phyloP scores from a whole-genome alignment of 805 yeast genomes.

The Cyberlindnera maritima region DNA sequence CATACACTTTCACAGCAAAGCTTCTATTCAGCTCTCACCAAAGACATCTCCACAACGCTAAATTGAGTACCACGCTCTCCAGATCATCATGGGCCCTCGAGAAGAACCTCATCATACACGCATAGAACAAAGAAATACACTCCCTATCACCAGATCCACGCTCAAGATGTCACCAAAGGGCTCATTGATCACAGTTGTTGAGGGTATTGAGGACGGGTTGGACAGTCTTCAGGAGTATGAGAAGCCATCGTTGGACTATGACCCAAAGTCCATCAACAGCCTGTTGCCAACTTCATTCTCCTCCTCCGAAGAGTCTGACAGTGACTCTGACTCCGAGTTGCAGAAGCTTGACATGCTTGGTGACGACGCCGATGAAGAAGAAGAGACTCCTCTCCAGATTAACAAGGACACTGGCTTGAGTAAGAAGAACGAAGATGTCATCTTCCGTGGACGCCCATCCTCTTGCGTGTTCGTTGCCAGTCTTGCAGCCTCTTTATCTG shows the following conservation, averaged over 20 bases:
- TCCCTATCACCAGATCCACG: background rate
- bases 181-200: slow-evolving; percentile 15
- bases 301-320: slow-evolving; percentile 25
- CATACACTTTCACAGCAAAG: background rate
- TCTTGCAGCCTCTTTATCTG: slow-evolving; percentile 59
- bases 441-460: slow-evolving; percentile 64
- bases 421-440: slow-evolving; percentile 20
- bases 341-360: slow-evolving; percentile 18
- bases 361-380: slow-evolving; percentile 12
- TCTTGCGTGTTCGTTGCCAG: slow-evolving; percentile 90
- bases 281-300: slow-evolving; percentile 23
- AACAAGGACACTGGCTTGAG: background rate
- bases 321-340: slow-evolving; percentile 21
- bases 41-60: background rate
- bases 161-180: slow-evolving; percentile 15
- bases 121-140: background rate
- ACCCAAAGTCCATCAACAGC: slow-evolving; percentile 17
- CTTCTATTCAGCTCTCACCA: background rate
- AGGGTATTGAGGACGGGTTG: slow-evolving; percentile 9
- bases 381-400: slow-evolving; percentile 5
- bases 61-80: background rate
- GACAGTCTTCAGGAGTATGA: slow-evolving; percentile 11
- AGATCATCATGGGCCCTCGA: background rate
- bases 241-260: slow-evolving; percentile 10
- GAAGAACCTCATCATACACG: background rate